These are phyloP conservation scores for Eudorina sp. DNA, from an alignment of 139 green algal genomes.

Conservation along the genomic window DNA sequence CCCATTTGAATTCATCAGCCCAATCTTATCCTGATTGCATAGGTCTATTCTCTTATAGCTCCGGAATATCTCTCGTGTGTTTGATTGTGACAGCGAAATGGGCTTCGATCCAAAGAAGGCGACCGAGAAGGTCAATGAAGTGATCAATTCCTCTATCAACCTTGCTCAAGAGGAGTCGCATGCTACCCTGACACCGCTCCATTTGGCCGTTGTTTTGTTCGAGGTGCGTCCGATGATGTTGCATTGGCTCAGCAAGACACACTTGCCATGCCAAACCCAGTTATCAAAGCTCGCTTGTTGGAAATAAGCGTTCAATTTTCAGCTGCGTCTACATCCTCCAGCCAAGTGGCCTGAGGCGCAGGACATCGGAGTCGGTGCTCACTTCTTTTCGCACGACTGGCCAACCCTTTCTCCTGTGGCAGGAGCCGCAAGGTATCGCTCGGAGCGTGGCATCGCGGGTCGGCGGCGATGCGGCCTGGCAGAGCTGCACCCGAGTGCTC, in stretches of 20 bases:
- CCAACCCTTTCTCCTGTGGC: background rate
- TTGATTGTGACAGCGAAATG: constrained; percentile 4
- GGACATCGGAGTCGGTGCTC: background rate
- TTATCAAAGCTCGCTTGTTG: background rate
- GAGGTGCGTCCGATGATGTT: constrained; percentile 60
- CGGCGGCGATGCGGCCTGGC: constrained; percentile 65
- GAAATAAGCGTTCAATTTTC: background rate
- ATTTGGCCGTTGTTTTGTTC: constrained; percentile 80
- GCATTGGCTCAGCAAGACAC: background rate
- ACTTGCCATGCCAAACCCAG: background rate
- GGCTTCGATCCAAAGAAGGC: constrained; percentile 74
- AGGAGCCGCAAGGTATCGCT: constrained; percentile 48
- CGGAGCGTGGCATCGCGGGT: constrained; percentile 32
- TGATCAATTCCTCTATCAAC: constrained; percentile 51
- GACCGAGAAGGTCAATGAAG: constrained; percentile 69
- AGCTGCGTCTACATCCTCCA: background rate
- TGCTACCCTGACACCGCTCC: constrained; percentile 71
- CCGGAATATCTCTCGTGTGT: too few relatives aligned
- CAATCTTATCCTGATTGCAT: too few relatives aligned
- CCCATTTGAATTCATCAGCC: too few relatives aligned
- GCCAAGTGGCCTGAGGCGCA: background rate
- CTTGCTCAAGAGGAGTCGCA: constrained; percentile 77
- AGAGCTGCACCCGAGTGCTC: constrained; percentile 68
- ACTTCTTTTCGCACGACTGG: background rate
- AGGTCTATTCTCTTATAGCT: too few relatives aligned